Evolutionary conservation across 305 asterid species (phyloP).

Genomic region (Petunia hybrid): DNA sequence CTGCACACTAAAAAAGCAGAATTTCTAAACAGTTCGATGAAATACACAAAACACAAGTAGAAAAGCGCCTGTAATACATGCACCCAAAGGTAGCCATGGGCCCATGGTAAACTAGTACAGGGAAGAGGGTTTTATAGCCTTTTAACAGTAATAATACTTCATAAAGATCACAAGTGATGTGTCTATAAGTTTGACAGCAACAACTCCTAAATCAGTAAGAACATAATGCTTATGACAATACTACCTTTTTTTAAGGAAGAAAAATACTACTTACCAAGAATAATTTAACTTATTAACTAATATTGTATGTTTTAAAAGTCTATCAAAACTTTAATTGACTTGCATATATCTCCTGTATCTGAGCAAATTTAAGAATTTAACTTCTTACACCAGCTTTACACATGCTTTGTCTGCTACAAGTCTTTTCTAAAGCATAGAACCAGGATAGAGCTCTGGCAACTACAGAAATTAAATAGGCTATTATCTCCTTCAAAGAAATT

Average conservation of each 20-base stretch:
- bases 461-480: background rate
- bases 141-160: background rate
- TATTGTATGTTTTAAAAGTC: background rate
- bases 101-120: background rate
- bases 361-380: constrained; percentile 12
- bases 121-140: background rate
- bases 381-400: background rate
- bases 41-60: background rate
- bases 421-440: background rate
- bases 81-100: background rate
- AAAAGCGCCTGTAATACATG: background rate
- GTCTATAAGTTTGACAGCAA: background rate
- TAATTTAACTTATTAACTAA: background rate
- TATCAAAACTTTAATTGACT: background rate
- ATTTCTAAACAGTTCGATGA: too few species aligned
- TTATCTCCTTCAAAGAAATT: constrained; percentile 14
- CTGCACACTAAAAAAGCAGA: background rate
- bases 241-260: too few species aligned
- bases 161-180: constrained; percentile 18
- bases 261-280: constrained; percentile 3
- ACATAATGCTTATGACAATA: too few species aligned
- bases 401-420: constrained; percentile 25
- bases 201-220: background rate
- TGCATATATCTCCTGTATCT: constrained; percentile 7
- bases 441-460: constrained; percentile 10